Evolutionary conservation across 1,139 yeast species (phyloP).

Genomic region (Suhomyces chickasaworum): DNA sequence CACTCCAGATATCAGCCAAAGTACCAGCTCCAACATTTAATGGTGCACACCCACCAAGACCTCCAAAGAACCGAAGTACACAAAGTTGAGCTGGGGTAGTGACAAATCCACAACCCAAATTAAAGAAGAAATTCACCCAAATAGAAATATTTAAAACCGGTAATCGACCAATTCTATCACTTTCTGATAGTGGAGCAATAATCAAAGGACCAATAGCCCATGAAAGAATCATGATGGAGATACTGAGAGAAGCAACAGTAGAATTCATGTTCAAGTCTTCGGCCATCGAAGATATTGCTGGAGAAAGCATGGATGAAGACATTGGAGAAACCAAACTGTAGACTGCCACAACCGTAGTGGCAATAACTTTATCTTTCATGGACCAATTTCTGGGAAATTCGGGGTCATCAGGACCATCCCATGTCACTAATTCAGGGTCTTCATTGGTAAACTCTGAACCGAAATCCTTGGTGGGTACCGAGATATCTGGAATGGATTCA

Average conservation of each 20-base stretch:
- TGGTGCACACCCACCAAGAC: constrained; percentile 67
- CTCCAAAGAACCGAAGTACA: constrained; percentile 61
- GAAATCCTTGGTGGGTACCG: constrained; percentile 45
- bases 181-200: constrained; percentile 62
- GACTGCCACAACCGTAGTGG: constrained; percentile 51
- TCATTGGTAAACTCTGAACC: constrained; percentile 52
- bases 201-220: constrained; percentile 66
- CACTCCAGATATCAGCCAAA: constrained; percentile 61
- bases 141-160: constrained; percentile 54
- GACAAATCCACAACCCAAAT: constrained; percentile 59
- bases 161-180: constrained; percentile 51
- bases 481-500: constrained; percentile 33
- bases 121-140: constrained; percentile 53
- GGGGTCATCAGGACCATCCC: constrained; percentile 67
- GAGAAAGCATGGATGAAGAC: constrained; percentile 61
- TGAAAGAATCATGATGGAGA: constrained; percentile 60
- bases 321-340: constrained; percentile 61
- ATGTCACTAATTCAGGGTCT: constrained; percentile 66
- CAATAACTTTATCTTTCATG: constrained; percentile 36
- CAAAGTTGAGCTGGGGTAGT: constrained; percentile 56
- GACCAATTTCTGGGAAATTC: constrained; percentile 65
- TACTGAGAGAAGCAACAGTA: constrained; percentile 49
- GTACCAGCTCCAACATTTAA: constrained; percentile 74
- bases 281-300: constrained; percentile 54
- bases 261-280: constrained; percentile 42